phyloP scores from a whole-genome alignment of 83 land plant genomes.

The Diphasiastrum complanatum region DNA sequence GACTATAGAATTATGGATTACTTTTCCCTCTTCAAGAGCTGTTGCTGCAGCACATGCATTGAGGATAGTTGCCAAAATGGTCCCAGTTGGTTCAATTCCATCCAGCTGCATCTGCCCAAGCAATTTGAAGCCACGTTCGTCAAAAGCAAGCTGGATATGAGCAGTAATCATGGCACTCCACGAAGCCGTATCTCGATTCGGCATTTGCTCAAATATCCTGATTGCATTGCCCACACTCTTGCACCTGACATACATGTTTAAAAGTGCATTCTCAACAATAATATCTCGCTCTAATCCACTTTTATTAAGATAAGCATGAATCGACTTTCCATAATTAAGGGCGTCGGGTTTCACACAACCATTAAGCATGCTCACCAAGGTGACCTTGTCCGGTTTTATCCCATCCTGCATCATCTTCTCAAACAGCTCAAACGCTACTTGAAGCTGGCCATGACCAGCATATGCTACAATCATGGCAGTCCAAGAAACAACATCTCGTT shows the following conservation, averaged over 20 bases:
- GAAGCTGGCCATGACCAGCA: no score
- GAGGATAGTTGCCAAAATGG: not conserved
- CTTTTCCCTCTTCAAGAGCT: not conserved
- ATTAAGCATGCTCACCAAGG: slow-evolving; percentile 14
- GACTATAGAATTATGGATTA: not conserved
- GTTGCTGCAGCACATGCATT: not conserved
- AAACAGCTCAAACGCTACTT: no score
- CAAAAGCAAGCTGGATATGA: not conserved
- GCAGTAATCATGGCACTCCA: not conserved
- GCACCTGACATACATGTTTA: slow-evolving; percentile 52
- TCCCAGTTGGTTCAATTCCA: not conserved
- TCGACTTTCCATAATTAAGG: slow-evolving; percentile 35
- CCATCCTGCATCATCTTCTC: no score
- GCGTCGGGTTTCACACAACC: slow-evolving; percentile 16
- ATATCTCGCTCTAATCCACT: not conserved
- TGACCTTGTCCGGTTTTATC: no score
- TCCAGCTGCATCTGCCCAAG: not conserved
- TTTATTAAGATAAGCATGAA: slow-evolving; percentile 32
- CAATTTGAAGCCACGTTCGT: not conserved
- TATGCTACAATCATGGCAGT: no score
- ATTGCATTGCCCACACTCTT: slow-evolving; percentile 44
- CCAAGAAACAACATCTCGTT: no score
- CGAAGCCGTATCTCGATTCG: not conserved
- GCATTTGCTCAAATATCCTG: slow-evolving; percentile 10
- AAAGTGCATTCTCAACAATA: slow-evolving; percentile 26